phyloP scores from a whole-genome alignment of 495 filamentous ascomycete species.

The Apiosordaria backusii region DNA sequence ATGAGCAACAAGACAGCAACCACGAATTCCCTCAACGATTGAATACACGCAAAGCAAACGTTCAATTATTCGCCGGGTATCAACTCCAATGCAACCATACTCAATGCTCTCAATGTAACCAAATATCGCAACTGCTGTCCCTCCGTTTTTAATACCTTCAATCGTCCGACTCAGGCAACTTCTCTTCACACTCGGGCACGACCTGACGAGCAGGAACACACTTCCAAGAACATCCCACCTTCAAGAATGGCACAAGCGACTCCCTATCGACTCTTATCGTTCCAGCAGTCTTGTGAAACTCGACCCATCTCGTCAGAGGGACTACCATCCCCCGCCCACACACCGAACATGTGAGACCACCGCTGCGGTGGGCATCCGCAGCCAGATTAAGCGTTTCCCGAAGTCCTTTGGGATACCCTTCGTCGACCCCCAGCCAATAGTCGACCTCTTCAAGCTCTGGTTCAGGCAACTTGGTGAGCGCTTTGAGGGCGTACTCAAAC shows the following conservation, averaged over 20 bases:
- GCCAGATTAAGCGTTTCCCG: constrained; percentile 17
- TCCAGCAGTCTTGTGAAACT: constrained; percentile 16
- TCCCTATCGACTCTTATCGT: neutral
- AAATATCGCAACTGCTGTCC: neutral
- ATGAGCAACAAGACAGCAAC: neutral
- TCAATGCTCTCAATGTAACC: neutral
- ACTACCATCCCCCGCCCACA: constrained; percentile 25
- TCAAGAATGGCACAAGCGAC: constrained; percentile 54
- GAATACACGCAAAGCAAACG: neutral
- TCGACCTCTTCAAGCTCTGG: constrained; percentile 1
- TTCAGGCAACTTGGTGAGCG: constrained; percentile 12
- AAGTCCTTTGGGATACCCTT: constrained; percentile 6
- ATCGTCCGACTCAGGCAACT: neutral
- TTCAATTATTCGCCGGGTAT: constrained; percentile 9
- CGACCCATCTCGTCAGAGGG: constrained; percentile 31
- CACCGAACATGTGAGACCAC: constrained; percentile 26
- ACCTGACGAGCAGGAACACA: no score
- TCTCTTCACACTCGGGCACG: constrained; percentile 30
- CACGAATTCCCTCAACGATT: neutral
- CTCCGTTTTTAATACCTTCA: neutral
- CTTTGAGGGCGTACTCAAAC: constrained; percentile 24
- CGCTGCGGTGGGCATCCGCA: constrained; percentile 8
- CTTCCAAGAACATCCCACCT: constrained; percentile 61
- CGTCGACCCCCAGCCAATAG: constrained; percentile 5
- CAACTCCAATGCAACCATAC: constrained; percentile 2